Conservation (phyloP, 2,329 filamentous ascomycete species). For the Pestalotiopsis sp. region DNA sequence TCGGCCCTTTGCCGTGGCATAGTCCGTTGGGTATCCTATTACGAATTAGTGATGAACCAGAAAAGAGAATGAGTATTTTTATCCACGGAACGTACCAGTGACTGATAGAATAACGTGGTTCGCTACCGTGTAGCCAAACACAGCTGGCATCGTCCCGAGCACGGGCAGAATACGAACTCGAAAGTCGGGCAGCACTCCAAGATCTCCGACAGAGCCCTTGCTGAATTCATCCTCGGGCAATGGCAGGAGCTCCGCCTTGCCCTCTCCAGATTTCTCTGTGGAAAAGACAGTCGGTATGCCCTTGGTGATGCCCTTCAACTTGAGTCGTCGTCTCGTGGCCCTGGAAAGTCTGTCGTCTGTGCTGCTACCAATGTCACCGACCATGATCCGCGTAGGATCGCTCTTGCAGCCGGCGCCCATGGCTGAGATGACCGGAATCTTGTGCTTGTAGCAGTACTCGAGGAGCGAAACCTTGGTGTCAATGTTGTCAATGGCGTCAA, state of each 20-base stretch:
- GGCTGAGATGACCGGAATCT: conserved; percentile 83
- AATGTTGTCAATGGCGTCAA: conserved; percentile 98
- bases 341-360: conserved; percentile 89
- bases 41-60: conserved; percentile 16
- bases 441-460: conserved; percentile 80
- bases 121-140: conserved; percentile 89
- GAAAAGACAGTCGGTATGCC: conserved; percentile 94
- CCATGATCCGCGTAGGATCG: conserved; percentile 77
- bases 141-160: conserved; percentile 93
- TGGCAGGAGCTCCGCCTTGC: conserved; percentile 88
- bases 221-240: conserved; percentile 84
- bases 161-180: conserved; percentile 93
- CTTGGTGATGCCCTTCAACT: conserved; percentile 74
- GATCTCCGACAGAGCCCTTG: conserved; percentile 83
- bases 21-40: conserved; percentile 81
- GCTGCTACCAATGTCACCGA: conserved; percentile 88
- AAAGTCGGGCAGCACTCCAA: conserved; percentile 90
- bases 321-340: conserved; percentile 78
- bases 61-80: neutral
- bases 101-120: conserved; percentile 91
- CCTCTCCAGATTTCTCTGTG: conserved; percentile 84
- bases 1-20: conserved; percentile 76
- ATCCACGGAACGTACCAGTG: conserved; percentile 38
- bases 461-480: conserved; percentile 92
- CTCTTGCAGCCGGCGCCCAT: conserved; percentile 98